Conservation (phyloP, 176 grass and related monocot genomes). For the Echinochloa phyllopogon region DNA sequence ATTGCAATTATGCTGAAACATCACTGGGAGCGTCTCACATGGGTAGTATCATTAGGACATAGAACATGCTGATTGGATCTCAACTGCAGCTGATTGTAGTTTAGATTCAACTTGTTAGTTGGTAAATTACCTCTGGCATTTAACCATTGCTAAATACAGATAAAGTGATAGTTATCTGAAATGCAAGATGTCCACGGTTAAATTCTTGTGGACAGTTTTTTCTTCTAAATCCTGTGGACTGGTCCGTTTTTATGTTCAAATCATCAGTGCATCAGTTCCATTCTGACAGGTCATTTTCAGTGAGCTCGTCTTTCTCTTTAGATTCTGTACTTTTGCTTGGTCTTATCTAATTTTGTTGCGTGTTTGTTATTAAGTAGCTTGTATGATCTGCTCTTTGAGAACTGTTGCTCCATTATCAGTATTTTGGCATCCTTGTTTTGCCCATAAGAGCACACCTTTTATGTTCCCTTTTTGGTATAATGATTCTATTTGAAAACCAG, state of each 20-base stretch:
- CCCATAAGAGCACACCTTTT: constrained; percentile 33
- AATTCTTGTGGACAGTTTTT: constrained; percentile 22
- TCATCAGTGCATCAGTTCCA: constrained; percentile 43
- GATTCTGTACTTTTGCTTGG: constrained; percentile 50
- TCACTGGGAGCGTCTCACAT: constrained; percentile 36
- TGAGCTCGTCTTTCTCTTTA: constrained; percentile 30
- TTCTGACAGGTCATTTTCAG: constrained; percentile 47
- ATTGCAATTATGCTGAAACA: constrained; percentile 33
- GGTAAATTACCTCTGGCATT: neutral
- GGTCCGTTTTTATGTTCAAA: neutral
- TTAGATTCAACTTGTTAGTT: constrained; percentile 18
- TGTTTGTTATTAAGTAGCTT: constrained; percentile 36
- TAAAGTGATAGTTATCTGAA: neutral
- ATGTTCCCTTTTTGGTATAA: constrained; percentile 52
- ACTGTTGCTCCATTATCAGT: constrained; percentile 37
- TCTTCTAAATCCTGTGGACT: constrained; percentile 24
- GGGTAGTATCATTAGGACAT: constrained; percentile 29
- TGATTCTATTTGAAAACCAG: constrained; percentile 42
- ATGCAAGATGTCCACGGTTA: neutral
- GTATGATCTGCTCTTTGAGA: constrained; percentile 31
- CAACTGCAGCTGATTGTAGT: neutral
- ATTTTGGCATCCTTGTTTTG: constrained; percentile 42
- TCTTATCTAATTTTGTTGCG: constrained; percentile 49
- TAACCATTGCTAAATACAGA: neutral
- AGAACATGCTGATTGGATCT: constrained; percentile 8